These are phyloP conservation scores for Flaveria brownii DNA, from an alignment of 129 eudicot genomes.

Conservation along the genomic window DNA sequence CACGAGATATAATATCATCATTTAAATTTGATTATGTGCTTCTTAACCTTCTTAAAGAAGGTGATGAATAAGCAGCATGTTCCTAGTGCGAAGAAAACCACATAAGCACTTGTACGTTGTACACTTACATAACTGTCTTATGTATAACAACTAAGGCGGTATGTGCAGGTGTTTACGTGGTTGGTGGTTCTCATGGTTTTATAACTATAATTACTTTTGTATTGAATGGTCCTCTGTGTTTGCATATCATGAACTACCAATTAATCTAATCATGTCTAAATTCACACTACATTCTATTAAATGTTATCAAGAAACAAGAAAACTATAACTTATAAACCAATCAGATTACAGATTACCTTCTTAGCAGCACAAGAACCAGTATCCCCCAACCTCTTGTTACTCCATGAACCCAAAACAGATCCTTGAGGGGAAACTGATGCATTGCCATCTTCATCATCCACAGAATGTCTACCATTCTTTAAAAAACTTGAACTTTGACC, in stretches of 20 bases:
- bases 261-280: neutral
- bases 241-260: slow-evolving; percentile 5
- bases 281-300: neutral
- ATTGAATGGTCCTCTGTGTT: neutral
- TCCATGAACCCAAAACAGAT: slow-evolving; percentile 41
- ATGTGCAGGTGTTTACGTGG: neutral
- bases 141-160: too few relatives aligned
- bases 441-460: slow-evolving; percentile 47
- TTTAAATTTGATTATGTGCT: neutral
- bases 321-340: neutral
- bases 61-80: too few relatives aligned
- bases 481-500: slow-evolving; percentile 35
- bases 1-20: neutral
- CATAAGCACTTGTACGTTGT: too few relatives aligned
- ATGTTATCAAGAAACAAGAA: too few relatives aligned
- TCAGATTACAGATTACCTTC: slow-evolving; percentile 51
- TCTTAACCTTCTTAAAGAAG: too few relatives aligned
- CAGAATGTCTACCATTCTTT: slow-evolving; percentile 37
- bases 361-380: slow-evolving; percentile 64
- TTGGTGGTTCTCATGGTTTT: too few relatives aligned
- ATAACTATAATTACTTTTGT: too few relatives aligned
- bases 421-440: too few relatives aligned
- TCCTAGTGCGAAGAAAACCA: too few relatives aligned
- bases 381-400: slow-evolving; percentile 76
- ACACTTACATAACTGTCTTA: too few relatives aligned